phyloP scores from a whole-genome alignment of 768 basidiomycete genomes.

The Rubroboletus satanas region DNA sequence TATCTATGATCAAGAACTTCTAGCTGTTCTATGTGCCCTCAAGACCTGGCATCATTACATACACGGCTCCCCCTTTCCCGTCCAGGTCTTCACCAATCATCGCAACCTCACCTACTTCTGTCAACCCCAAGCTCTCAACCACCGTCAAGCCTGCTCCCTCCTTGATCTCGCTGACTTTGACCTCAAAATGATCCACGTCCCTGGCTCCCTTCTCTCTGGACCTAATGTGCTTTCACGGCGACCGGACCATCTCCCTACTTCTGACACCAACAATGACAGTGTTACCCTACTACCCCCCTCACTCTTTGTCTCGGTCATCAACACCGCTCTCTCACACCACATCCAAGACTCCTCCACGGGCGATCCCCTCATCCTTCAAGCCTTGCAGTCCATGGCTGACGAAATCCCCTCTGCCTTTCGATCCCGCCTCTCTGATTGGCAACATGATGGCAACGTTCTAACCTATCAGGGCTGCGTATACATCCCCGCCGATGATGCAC shows the following conservation, averaged over 20 bases:
- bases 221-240: rapidly evolving
- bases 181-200: not conserved
- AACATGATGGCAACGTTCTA: rapidly evolving
- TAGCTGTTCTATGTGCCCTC: not conserved
- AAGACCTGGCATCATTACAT: not conserved
- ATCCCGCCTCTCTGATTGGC: not conserved
- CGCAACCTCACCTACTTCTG: not conserved
- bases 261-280: rapidly evolving
- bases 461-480: not conserved
- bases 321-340: rapidly evolving
- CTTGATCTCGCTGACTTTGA: not conserved
- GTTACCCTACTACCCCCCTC: too few species aligned
- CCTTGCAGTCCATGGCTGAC: not conserved
- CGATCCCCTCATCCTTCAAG: not conserved
- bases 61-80: rapidly evolving
- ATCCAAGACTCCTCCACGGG: not conserved
- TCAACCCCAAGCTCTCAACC: not conserved
- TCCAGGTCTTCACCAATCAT: not conserved
- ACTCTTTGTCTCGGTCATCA: rapidly evolving
- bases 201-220: rapidly evolving
- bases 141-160: rapidly evolving
- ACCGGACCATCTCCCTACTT: rapidly evolving
- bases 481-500: rapidly evolving
- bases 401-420: rapidly evolving
- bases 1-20: not conserved